These are phyloP conservation scores for Pholiota conissans DNA, from an alignment of 768 basidiomycete species.

Conservation along the genomic window DNA sequence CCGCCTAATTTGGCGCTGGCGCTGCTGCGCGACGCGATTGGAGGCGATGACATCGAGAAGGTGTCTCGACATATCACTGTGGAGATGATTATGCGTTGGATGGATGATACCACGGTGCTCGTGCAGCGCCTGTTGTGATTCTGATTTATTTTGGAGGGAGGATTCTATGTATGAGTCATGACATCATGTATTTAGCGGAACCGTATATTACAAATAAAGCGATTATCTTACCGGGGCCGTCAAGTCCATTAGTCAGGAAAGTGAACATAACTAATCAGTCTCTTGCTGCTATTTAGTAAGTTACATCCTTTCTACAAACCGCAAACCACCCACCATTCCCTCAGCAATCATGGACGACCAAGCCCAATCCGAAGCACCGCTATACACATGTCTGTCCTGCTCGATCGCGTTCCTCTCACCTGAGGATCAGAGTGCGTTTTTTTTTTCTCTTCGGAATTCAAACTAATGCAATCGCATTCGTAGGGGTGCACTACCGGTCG, in stretches of 20 bases:
- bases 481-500: constrained; percentile 86
- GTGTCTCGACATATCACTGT: constrained; percentile 48
- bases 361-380: constrained; percentile 24
- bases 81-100: constrained; percentile 48
- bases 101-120: constrained; percentile 59
- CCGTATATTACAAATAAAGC: constrained; percentile 9
- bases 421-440: constrained; percentile 76
- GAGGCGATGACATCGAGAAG: constrained; percentile 38
- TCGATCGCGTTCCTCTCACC: constrained; percentile 82
- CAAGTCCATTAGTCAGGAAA: constrained; percentile 9
- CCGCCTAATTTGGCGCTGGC: constrained; percentile 35
- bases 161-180: too few species aligned
- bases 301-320: neutral
- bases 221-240: constrained; percentile 13
- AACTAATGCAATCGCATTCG: neutral
- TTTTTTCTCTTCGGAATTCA: neutral
- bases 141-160: too few species aligned
- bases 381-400: constrained; percentile 92
- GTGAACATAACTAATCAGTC: constrained; percentile 6
- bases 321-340: neutral
- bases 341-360: constrained; percentile 32
- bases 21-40: constrained; percentile 45
- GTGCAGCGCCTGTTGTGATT: constrained; percentile 33
- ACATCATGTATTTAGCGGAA: constrained; percentile 16
- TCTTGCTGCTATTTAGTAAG: neutral